Evolutionary conservation across 495 filamentous ascomycete genomes (phyloP), one percentile per base, ranked within the genome.

Genomic region (Jackrogersella minutella): DNA sequence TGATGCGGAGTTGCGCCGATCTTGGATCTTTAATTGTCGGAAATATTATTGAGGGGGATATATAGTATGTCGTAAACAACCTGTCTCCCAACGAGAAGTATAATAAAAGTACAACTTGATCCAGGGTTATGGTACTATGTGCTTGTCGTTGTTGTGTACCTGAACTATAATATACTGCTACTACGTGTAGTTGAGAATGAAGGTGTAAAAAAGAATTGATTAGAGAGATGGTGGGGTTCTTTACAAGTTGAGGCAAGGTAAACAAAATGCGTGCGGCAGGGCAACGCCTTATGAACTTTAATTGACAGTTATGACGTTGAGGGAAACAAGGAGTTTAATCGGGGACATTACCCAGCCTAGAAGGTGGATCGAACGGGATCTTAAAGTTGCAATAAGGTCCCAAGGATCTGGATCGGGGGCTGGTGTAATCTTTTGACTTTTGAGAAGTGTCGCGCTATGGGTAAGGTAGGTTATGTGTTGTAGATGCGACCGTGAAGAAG

Each of bases 221-320:
- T n/a, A n/a, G n/a, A 33, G 28, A 53, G 37, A 14, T 39, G 28
- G 31, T 34, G 31, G 43, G 43, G 26, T 22, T 11, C 13, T 1
- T n/a, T 22, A 31, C 7, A 50, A 26, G 17, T 36, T 30, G 49
- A 2, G 49, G 49, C 49, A 14, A 21, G 49, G 59, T 62, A 62
- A 62, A 62, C 59, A 62, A 62, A 39, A 46, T 36, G 13, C 28
- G 28, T 28, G 49, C 49, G 49, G 49, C 59, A 54, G 59, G 59
- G 59, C 59, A 62, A 62, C 59, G 50, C 49, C 49, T 53, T 53
- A 44, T 37, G 21, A 36, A 5, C 44, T 40, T 34, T 36, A 36
- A 37, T 33, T 36, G 40, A 33, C 7, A 22, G n/a, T 22, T 49
- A 62, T 62, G 58, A 62, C 58, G 58, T 62, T 24, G 47, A 5